Percentiles rank a stretch among this genome's conserved stretches.
These are phyloP conservation scores for Setaria viridis DNA, from an alignment of 202 grass and related monocot species.

Conservation along the genomic window DNA sequence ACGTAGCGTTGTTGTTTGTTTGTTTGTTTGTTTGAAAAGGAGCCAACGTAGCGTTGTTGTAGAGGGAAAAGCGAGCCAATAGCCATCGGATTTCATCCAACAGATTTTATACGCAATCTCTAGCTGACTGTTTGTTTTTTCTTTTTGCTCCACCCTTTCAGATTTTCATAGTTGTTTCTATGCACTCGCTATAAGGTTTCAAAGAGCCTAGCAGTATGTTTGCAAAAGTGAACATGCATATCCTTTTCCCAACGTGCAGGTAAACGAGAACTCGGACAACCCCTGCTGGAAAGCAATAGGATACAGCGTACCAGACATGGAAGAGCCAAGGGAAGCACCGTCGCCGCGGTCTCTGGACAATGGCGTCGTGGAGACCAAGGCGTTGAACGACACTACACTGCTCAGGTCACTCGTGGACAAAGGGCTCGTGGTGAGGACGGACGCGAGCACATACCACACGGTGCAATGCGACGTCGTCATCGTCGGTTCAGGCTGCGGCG, in stretches of 20 bases:
- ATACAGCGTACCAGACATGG: conserved; percentile 48
- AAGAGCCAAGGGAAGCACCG: background rate
- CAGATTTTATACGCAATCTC: too few species aligned
- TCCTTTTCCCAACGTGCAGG: conserved; percentile 43
- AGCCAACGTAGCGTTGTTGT: too few species aligned
- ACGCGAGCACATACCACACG: conserved; percentile 17
- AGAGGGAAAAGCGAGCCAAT: too few species aligned
- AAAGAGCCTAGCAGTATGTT: too few species aligned
- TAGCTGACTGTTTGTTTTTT: too few species aligned
- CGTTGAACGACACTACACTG: conserved; percentile 55
- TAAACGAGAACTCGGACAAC: conserved; percentile 72
- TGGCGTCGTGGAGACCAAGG: conserved; percentile 64
- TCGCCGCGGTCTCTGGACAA: conserved; percentile 53
- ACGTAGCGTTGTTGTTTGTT: too few species aligned
- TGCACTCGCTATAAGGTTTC: too few species aligned
- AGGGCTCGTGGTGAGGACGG: conserved; percentile 53
- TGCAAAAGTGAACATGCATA: too few species aligned
- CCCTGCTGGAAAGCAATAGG: conserved; percentile 83
- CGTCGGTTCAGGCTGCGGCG: conserved; percentile 85
- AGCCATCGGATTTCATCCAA: too few species aligned
- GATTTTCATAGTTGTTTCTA: too few species aligned
- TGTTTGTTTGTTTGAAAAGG: too few species aligned
- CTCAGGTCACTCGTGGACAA: conserved; percentile 55
- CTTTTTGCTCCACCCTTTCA: too few species aligned
- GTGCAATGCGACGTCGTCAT: conserved; percentile 78